These are phyloP conservation scores for Eremothecium coryli DNA, from an alignment of 1,139 yeast genomes.

Conservation along the genomic window DNA sequence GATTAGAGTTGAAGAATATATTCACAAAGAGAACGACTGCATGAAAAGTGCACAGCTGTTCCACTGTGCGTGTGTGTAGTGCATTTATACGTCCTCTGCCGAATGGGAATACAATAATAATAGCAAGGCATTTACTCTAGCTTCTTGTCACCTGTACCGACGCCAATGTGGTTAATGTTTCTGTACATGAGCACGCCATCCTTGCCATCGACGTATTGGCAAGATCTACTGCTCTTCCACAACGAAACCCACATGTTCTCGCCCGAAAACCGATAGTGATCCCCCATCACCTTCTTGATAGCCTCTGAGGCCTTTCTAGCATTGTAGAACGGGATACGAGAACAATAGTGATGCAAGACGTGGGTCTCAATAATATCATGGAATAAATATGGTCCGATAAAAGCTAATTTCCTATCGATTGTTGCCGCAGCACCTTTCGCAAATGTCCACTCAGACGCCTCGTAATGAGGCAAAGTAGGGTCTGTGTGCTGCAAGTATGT, in stretches of 20 bases:
- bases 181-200: constrained; percentile 63
- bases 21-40: no score
- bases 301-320: constrained; percentile 76
- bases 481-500: constrained; percentile 82
- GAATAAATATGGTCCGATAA: constrained; percentile 69
- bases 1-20: no score
- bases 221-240: constrained; percentile 62
- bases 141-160: constrained; percentile 37
- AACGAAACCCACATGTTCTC: constrained; percentile 67
- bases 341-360: constrained; percentile 76
- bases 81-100: no score
- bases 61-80: no score
- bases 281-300: constrained; percentile 74
- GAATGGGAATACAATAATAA: no score
- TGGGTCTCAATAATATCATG: constrained; percentile 89
- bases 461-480: constrained; percentile 72
- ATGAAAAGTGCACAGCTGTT: no score
- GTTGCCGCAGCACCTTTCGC: constrained; percentile 88
- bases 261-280: constrained; percentile 57
- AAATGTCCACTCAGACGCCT: constrained; percentile 66
- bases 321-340: constrained; percentile 79
- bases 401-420: constrained; percentile 75
- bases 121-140: no score
- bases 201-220: constrained; percentile 80
- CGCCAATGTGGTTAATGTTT: constrained; percentile 63